Percentiles rank a stretch among this genome's conserved stretches.
phyloP scores from a whole-genome alignment of 2,329 filamentous ascomycete genomes.

The Trichoderma sp. region DNA sequence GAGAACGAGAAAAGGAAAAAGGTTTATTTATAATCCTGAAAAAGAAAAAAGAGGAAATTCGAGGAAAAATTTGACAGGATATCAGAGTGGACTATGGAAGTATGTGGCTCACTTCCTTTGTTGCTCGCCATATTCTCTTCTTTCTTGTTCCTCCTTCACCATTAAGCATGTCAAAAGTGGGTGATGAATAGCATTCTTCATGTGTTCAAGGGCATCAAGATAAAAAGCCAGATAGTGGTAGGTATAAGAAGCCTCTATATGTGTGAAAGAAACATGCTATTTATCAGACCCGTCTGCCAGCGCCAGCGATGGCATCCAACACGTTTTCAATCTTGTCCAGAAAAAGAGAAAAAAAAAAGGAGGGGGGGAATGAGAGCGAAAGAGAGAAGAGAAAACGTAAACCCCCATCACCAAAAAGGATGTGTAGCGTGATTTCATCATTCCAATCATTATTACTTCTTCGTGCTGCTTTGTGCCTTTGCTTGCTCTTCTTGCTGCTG shows the following conservation, averaged over 20 bases:
- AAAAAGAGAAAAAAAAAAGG: neutral
- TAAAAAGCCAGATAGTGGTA: too few species aligned
- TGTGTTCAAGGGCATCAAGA: too few species aligned
- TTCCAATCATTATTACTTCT: too few species aligned
- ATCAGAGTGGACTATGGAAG: neutral
- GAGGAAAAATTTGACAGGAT: neutral
- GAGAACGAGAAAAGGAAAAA: neutral
- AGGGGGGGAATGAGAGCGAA: neutral
- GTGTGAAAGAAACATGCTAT: neutral
- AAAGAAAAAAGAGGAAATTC: neutral
- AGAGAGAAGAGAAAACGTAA: too few species aligned
- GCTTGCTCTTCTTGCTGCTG: neutral
- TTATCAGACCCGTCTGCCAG: slow-evolving; percentile 20
- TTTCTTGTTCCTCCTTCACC: too few species aligned
- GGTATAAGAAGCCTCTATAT: neutral
- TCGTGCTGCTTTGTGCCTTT: too few species aligned
- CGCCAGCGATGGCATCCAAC: slow-evolving; percentile 1
- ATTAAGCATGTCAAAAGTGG: too few species aligned
- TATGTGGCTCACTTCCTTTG: neutral
- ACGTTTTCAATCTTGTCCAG: neutral
- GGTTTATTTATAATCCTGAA: too few species aligned
- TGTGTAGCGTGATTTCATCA: neutral
- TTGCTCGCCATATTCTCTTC: neutral
- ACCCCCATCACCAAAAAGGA: neutral
- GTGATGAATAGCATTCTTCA: too few species aligned